Conservation (phyloP, 495 filamentous ascomycete genomes). For the Hypoxylon fuscum region DNA sequence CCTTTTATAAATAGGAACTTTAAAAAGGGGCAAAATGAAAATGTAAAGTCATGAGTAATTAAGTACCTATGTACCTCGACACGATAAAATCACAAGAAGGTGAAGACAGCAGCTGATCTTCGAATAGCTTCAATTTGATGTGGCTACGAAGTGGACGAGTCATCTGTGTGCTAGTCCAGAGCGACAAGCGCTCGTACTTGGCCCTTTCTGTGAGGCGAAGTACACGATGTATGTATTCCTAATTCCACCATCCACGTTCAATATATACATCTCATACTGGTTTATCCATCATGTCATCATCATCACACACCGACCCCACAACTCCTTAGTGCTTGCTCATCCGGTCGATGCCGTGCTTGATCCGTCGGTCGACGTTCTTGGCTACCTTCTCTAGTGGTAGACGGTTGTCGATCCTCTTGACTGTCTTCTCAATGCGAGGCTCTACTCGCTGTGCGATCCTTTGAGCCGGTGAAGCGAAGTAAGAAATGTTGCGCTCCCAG, state of each 20-base stretch:
- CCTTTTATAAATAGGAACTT: too few relatives aligned
- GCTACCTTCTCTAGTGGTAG: conserved; percentile 58
- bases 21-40: too few relatives aligned
- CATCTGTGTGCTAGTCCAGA: conserved; percentile 14
- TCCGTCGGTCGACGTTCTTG: conserved; percentile 49
- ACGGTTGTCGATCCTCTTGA: conserved; percentile 50
- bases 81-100: too few relatives aligned
- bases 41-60: too few relatives aligned
- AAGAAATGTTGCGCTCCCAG: conserved; percentile 60
- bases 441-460: conserved; percentile 52
- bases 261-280: conserved; percentile 1
- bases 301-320: not conserved
- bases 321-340: conserved; percentile 27
- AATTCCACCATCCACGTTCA: conserved; percentile 1
- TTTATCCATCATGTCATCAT: not conserved
- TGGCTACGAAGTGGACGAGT: conserved; percentile 9
- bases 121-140: conserved; percentile 17
- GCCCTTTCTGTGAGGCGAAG: conserved; percentile 2
- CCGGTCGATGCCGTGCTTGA: conserved; percentile 51
- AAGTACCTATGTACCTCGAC: too few relatives aligned
- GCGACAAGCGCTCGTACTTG: conserved; percentile 25
- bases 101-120: not conserved
- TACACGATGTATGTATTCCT: conserved; percentile 16
- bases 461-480: conserved; percentile 54
- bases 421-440: conserved; percentile 51